Evolutionary conservation across 192 early-diverging fungal genomes (phyloP), one percentile per base, ranked within the genome.

Genomic region (Podila verticillata): DNA sequence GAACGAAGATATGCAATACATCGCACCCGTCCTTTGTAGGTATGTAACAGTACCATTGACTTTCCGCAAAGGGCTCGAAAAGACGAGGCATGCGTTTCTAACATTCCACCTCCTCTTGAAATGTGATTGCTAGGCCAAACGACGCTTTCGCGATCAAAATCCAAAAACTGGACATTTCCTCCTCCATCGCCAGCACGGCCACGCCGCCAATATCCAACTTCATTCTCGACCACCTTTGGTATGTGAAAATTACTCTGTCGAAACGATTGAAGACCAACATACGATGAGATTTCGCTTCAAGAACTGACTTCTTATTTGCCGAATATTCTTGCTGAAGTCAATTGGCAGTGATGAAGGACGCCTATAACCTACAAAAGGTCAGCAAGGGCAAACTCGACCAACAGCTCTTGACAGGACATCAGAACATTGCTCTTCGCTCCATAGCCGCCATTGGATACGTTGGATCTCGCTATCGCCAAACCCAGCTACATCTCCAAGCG

Each of bases 191-290:
- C 5, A 58, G 9, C 29, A 31, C 56, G n/a, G 30, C 44, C 8
- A n/a, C 28, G 0, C n/a, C 29, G 6, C 5, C 28, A 7, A 26
- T 61, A 0, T 30, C 65, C 20, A 51, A 9, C 34, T 36, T 62
- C 2, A 68, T 80, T 8, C 34, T 80, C 35, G 70, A 72, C 26
- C 61, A 80, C 26, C 19, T 80, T 1, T 68, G 65, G 51, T 54
- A 54, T 24, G 51, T 24, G n/a, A 7, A 9, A 7, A 9, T 47
- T 54, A 24, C 24, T 54, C 10, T 54, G 6, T 24, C 24, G 20
- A 10, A 2, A 5, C 51, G 24, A 24, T 7, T 24, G 22, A n/a
- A n/a, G n/a, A n/a, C n/a, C n/a, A n/a, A n/a, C n/a, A n/a, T n/a
- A n/a, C n/a, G n/a, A n/a, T 26, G 22, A 7, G 22, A 12, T 51